These are phyloP conservation scores for Colletotrichum orchidophilum DNA, from an alignment of 2,329 filamentous ascomycete genomes.

Conservation along the genomic window DNA sequence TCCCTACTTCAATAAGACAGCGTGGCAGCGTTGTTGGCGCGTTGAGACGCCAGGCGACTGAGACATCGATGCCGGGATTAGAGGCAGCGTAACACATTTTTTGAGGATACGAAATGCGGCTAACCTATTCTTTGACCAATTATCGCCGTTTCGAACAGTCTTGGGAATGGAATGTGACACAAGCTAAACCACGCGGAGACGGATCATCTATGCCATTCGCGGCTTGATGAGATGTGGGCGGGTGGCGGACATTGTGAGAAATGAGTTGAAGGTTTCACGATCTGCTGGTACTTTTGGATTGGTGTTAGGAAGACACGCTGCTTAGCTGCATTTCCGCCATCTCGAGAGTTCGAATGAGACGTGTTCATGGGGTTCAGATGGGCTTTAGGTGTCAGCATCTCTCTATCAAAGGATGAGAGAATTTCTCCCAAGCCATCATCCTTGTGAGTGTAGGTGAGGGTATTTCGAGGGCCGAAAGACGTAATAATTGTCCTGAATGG, in stretches of 20 bases:
- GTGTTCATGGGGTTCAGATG: not conserved
- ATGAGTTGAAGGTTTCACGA: not conserved
- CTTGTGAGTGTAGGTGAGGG: not conserved
- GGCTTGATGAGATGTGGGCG: not conserved
- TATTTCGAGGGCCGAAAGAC: too few relatives aligned
- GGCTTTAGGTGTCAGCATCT: not conserved
- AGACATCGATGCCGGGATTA: not conserved
- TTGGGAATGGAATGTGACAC: not conserved
- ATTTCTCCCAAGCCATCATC: too few relatives aligned
- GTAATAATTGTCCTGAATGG: not conserved
- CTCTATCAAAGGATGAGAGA: not conserved
- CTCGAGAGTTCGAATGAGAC: not conserved
- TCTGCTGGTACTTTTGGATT: not conserved
- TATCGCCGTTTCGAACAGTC: not conserved
- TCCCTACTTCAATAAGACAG: too few relatives aligned
- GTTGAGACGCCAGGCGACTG: not conserved
- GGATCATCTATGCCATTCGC: not conserved
- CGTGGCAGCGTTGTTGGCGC: too few relatives aligned
- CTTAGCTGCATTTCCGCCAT: not conserved
- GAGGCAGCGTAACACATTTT: too few relatives aligned
- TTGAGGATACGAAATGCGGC: not conserved
- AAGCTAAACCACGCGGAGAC: not conserved
- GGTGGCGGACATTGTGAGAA: not conserved
- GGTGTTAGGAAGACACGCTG: not conserved
- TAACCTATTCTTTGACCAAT: not conserved